phyloP scores from a whole-genome alignment of 345 rosid genomes.

The Moricandia arvensis region DNA sequence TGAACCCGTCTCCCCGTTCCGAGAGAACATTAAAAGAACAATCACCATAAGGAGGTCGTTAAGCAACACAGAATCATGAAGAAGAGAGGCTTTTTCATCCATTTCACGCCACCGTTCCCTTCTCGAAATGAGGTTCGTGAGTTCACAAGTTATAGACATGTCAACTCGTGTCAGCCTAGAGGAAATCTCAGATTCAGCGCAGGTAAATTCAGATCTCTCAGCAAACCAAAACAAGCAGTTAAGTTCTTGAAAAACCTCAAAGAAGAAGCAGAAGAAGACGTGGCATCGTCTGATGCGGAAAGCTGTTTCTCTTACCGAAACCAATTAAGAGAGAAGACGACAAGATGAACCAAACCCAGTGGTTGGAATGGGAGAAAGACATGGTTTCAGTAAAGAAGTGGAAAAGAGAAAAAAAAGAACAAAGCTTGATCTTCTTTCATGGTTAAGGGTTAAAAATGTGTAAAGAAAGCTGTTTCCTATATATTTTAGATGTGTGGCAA shows the following conservation, averaged over 20 bases:
- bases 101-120: slow-evolving; percentile 37
- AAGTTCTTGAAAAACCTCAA: slow-evolving; percentile 10
- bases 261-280: slow-evolving; percentile 12
- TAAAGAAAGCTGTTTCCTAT: neutral
- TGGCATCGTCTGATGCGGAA: slow-evolving; percentile 24
- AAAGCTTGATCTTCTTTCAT: slow-evolving; percentile 32
- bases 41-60: slow-evolving; percentile 28
- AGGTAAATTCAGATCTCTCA: slow-evolving; percentile 21
- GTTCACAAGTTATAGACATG: slow-evolving; percentile 58
- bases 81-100: slow-evolving; percentile 46
- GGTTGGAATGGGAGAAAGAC: slow-evolving; percentile 44
- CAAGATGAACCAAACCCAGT: slow-evolving; percentile 48
- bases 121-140: slow-evolving; percentile 47
- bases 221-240: slow-evolving; percentile 3
- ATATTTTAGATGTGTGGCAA: neutral
- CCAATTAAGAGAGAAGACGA: slow-evolving; percentile 48
- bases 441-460: slow-evolving; percentile 18
- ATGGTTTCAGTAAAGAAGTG: slow-evolving; percentile 46
- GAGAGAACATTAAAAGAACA: slow-evolving; percentile 41
- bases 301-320: slow-evolving; percentile 23
- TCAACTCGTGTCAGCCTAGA: slow-evolving; percentile 31
- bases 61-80: slow-evolving; percentile 44
- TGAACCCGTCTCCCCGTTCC: slow-evolving; percentile 33
- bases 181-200: slow-evolving; percentile 34
- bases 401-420: slow-evolving; percentile 30